These are phyloP conservation scores for Arxiozyma telluris DNA, from an alignment of 1,139 yeast species.

Conservation along the genomic window DNA sequence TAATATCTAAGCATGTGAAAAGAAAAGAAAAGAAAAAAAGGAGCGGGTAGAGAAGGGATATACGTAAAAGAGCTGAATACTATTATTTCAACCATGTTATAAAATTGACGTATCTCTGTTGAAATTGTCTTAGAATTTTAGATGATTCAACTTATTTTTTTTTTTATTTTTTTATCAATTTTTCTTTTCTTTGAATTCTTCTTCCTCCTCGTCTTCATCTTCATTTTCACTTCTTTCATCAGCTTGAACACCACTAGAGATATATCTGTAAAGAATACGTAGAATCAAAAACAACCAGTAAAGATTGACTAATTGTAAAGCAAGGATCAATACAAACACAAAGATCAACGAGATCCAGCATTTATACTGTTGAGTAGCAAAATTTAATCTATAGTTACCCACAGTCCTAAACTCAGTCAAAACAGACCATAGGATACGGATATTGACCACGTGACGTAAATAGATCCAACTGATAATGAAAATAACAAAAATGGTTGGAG, in stretches of 20 bases:
- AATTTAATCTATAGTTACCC: slow-evolving; percentile 73
- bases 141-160: not conserved
- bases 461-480: slow-evolving; percentile 77
- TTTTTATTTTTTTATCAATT: not conserved
- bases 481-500: slow-evolving; percentile 56
- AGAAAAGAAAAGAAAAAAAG: too few species aligned
- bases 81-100: too few species aligned
- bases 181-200: not conserved
- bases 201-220: slow-evolving; percentile 20
- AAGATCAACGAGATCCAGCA: slow-evolving; percentile 93
- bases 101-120: not conserved
- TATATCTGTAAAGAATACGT: slow-evolving; percentile 61
- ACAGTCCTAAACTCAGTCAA: slow-evolving; percentile 78
- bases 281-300: slow-evolving; percentile 83
- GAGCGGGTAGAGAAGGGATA: not conserved
- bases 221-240: slow-evolving; percentile 94
- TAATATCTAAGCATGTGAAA: too few species aligned
- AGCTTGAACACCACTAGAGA: slow-evolving; percentile 45
- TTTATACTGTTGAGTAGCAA: slow-evolving; percentile 91
- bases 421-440: slow-evolving; percentile 77
- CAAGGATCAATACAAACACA: slow-evolving; percentile 65
- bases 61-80: not conserved
- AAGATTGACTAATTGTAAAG: slow-evolving; percentile 73
- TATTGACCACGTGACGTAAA: slow-evolving; percentile 76
- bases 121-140: not conserved